Evolutionary conservation across 2,329 filamentous ascomycete species (phyloP).

Genomic region (Nakataea oryzae): DNA sequence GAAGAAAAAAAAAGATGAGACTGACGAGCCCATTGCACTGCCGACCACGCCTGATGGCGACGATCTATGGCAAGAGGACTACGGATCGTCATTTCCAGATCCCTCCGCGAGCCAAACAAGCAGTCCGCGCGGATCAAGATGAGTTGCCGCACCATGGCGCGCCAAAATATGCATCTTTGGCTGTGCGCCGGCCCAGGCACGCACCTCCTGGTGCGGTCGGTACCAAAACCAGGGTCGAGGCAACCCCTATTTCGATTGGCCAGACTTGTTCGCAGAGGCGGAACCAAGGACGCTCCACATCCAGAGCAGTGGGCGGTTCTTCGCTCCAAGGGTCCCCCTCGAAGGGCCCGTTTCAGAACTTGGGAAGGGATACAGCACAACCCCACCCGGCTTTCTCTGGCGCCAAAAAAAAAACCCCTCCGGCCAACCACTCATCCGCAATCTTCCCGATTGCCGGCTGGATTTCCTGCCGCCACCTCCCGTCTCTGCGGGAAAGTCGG

Average conservation of each 20-base stretch:
- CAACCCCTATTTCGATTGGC: too few species aligned
- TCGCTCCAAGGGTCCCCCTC: background rate
- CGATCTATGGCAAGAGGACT: background rate
- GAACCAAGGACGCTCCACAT: too few species aligned
- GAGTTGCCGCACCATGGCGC: background rate
- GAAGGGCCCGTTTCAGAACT: background rate
- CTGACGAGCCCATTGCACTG: too few species aligned
- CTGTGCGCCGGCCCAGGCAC: background rate
- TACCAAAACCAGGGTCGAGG: too few species aligned
- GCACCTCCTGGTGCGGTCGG: background rate
- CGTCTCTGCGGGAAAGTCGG: background rate
- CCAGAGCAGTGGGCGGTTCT: background rate
- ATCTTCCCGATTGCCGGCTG: background rate
- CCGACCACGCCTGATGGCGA: background rate
- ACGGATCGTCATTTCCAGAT: too few species aligned
- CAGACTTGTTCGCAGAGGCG: too few species aligned
- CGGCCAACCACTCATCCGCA: background rate
- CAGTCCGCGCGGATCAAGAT: too few species aligned
- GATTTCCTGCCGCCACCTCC: background rate
- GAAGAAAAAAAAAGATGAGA: too few species aligned
- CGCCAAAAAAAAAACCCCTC: background rate
- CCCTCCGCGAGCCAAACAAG: too few species aligned
- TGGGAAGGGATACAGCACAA: background rate
- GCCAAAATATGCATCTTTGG: background rate
- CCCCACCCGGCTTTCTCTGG: background rate